Percentiles rank a stretch among this genome's conserved stretches.
phyloP scores from a whole-genome alignment of 2,329 filamentous ascomycete genomes.

The Colletotrichum sansevieriae region DNA sequence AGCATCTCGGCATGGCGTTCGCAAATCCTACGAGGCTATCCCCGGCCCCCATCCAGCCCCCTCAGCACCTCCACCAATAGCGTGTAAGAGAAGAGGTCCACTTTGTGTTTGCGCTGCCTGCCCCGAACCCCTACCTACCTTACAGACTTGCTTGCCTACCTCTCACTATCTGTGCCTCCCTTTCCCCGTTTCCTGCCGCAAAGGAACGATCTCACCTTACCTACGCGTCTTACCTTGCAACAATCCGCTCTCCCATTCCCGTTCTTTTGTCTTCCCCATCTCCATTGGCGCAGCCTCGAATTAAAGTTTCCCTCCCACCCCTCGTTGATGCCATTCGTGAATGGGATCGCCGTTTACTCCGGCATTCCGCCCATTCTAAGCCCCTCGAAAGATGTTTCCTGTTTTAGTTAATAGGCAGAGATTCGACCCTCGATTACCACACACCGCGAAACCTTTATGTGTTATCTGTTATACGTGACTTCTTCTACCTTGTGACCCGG shows the following conservation, averaged over 20 bases:
- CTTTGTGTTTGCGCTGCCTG: too few species aligned
- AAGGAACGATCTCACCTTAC: background rate
- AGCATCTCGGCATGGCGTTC: background rate
- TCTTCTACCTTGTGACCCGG: background rate
- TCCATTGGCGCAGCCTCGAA: background rate
- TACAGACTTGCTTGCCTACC: background rate
- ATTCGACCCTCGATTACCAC: background rate
- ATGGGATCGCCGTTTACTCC: background rate
- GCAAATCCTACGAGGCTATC: conserved; percentile 21
- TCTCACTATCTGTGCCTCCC: background rate
- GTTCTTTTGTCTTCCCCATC: background rate
- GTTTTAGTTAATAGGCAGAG: conserved; percentile 8
- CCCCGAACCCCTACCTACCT: background rate
- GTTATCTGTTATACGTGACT: too few species aligned
- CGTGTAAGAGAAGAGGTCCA: conserved; percentile 32
- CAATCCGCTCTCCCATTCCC: background rate
- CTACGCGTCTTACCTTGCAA: too few species aligned
- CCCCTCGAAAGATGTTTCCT: conserved; percentile 33
- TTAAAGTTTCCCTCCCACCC: conserved; percentile 19
- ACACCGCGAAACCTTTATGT: background rate
- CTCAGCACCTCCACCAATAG: conserved; percentile 27
- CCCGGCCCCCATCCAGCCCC: conserved; percentile 4
- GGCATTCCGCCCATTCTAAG: conserved; percentile 4
- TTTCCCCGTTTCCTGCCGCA: background rate
- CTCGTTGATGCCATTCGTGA: background rate